Percentiles rank a stretch among this genome's conserved stretches.
Conservation (phyloP, 306 rosid genomes). For the Prunus campanulata region DNA sequence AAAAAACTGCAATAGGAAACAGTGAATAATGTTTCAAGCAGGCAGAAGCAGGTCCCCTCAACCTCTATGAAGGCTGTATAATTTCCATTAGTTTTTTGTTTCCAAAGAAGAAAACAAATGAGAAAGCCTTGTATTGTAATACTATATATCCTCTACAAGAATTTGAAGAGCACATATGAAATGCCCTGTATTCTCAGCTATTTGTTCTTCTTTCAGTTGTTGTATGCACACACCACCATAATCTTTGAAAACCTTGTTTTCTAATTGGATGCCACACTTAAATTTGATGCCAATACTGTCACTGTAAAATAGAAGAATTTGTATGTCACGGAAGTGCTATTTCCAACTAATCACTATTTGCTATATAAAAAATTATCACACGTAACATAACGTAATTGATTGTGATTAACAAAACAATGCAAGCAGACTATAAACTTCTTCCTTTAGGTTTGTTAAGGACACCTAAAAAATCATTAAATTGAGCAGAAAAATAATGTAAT, state of each 20-base stretch:
- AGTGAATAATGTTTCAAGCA: conserved; percentile 26
- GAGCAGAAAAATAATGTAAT: no score
- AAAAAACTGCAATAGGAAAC: conserved; percentile 18
- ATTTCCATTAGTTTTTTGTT: conserved; percentile 2
- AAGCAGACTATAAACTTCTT: background rate
- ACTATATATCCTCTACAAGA: conserved; percentile 14
- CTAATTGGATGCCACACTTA: background rate
- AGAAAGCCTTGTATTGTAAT: conserved; percentile 20
- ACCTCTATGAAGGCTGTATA: conserved; percentile 32
- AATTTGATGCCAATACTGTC: background rate
- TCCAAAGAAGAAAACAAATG: conserved; percentile 14
- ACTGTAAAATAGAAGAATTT: no score
- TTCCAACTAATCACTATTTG: fast-evolving
- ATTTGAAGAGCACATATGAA: conserved; percentile 15
- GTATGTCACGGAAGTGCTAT: no score
- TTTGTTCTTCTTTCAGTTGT: background rate
- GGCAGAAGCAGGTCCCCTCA: conserved; percentile 14
- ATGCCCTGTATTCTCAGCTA: background rate
- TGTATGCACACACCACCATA: background rate
- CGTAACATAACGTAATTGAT: fast-evolving
- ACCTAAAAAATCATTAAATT: background rate
- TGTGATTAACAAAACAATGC: no score
- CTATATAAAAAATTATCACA: no score
- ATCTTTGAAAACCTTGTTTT: background rate
- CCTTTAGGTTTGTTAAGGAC: background rate